Evolutionary conservation across 2,329 filamentous ascomycete species (phyloP).

Genomic region (Pyrenophora tritici-repentis): DNA sequence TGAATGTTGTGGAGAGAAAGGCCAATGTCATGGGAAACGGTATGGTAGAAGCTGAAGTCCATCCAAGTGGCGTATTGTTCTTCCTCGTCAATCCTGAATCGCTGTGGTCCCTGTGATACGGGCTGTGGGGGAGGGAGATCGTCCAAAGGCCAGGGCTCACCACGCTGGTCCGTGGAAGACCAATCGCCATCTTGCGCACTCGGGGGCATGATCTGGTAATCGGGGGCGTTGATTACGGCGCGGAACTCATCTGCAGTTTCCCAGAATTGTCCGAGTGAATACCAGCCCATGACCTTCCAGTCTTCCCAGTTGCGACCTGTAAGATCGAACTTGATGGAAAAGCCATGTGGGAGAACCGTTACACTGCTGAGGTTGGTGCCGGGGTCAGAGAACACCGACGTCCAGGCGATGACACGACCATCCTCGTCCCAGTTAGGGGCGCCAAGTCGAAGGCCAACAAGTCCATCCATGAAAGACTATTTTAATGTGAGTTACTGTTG

Average conservation of each 20-base stretch:
- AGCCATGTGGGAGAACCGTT: slow-evolving; percentile 54
- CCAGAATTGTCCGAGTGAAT: slow-evolving; percentile 62
- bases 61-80: slow-evolving; percentile 58
- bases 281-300: slow-evolving; percentile 60
- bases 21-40: slow-evolving; percentile 55
- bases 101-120: slow-evolving; percentile 50
- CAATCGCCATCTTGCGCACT: slow-evolving; percentile 55
- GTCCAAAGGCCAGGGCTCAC: slow-evolving; percentile 51
- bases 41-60: slow-evolving; percentile 60
- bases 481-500: background rate
- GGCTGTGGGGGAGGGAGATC: slow-evolving; percentile 60
- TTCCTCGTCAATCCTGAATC: slow-evolving; percentile 52
- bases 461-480: slow-evolving; percentile 22
- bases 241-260: slow-evolving; percentile 56
- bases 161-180: slow-evolving; percentile 52
- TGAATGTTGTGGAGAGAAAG: slow-evolving; percentile 58
- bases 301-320: slow-evolving; percentile 57
- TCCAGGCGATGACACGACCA: slow-evolving; percentile 54
- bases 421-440: slow-evolving; percentile 39
- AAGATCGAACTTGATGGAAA: slow-evolving; percentile 53
- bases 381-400: slow-evolving; percentile 52
- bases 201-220: slow-evolving; percentile 54
- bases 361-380: slow-evolving; percentile 49
- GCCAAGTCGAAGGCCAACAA: slow-evolving; percentile 31
- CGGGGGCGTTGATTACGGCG: slow-evolving; percentile 49